Conservation (phyloP, 495 filamentous ascomycete species). For the Schizothecium vesticola region DNA sequence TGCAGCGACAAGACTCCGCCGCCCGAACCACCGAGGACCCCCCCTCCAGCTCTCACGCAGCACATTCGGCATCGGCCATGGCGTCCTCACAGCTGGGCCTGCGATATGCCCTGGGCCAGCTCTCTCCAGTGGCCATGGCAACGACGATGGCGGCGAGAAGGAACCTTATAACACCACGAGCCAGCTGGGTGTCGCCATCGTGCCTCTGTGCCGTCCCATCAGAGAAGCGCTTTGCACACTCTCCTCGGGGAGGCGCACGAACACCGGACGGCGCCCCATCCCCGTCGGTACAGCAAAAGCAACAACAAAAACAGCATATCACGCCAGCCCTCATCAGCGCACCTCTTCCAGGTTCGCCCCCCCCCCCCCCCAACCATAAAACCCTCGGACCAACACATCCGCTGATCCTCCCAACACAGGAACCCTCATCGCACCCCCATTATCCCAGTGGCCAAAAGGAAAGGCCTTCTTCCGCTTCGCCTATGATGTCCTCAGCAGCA, state of each 20-base stretch:
- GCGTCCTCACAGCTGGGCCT: neutral
- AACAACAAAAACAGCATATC: neutral
- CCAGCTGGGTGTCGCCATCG: neutral
- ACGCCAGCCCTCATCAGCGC: neutral
- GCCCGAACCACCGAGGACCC: neutral
- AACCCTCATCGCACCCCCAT: slow-evolving; percentile 26
- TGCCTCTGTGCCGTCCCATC: neutral
- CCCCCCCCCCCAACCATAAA: neutral
- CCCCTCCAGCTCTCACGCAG: neutral
- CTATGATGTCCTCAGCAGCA: slow-evolving; percentile 15
- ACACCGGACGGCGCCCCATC: neutral
- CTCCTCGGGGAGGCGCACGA: neutral
- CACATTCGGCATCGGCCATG: neutral
- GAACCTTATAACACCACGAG: neutral
- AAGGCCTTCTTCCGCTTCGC: slow-evolving; percentile 11
- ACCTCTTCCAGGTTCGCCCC: neutral
- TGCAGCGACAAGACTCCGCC: neutral
- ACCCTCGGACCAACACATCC: neutral
- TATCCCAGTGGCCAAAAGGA: slow-evolving; percentile 12
- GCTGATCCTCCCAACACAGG: slow-evolving; percentile 10
- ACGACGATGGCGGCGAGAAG: neutral
- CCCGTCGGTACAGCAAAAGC: neutral
- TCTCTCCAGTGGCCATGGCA: neutral
- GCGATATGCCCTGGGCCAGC: neutral
- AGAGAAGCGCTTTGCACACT: neutral